Conservation (phyloP, 2,329 filamentous ascomycete species). For the Phyllosticta citrichinensis region DNA sequence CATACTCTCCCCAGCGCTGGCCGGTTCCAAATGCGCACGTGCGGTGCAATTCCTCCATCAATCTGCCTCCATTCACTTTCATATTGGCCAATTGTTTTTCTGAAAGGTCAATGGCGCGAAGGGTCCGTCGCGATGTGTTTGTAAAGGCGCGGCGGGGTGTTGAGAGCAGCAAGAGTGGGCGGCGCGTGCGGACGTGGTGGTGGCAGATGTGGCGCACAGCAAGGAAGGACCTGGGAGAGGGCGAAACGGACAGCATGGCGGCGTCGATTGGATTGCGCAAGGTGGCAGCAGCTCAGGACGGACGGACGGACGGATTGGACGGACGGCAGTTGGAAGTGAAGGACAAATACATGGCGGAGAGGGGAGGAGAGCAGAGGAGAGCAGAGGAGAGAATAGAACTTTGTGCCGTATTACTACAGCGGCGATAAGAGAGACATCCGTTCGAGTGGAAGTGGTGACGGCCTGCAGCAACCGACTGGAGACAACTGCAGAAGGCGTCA, state of each 20-base stretch:
- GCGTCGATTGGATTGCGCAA: background rate
- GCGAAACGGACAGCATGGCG: background rate
- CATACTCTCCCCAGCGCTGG: constrained; percentile 57
- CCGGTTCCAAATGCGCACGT: constrained; percentile 59
- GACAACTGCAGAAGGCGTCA: background rate
- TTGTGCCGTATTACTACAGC: background rate
- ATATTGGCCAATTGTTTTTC: constrained; percentile 43
- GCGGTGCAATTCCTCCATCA: constrained; percentile 55
- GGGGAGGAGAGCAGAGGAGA: background rate
- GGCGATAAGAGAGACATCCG: background rate
- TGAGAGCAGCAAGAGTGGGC: background rate
- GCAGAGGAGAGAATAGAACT: background rate
- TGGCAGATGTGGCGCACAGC: background rate
- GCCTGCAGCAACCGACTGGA: background rate
- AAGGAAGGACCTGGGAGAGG: background rate
- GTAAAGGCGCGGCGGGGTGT: background rate
- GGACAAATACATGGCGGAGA: background rate
- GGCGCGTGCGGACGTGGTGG: background rate
- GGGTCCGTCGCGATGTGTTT: constrained; percentile 21
- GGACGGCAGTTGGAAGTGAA: background rate
- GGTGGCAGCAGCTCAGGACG: background rate
- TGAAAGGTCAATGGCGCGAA: constrained; percentile 39
- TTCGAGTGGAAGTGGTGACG: background rate
- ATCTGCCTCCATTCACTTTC: constrained; percentile 47
- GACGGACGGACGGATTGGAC: background rate